Evolutionary conservation across 306 rosid species (phyloP).

Genomic region (Rubus parviflorus): DNA sequence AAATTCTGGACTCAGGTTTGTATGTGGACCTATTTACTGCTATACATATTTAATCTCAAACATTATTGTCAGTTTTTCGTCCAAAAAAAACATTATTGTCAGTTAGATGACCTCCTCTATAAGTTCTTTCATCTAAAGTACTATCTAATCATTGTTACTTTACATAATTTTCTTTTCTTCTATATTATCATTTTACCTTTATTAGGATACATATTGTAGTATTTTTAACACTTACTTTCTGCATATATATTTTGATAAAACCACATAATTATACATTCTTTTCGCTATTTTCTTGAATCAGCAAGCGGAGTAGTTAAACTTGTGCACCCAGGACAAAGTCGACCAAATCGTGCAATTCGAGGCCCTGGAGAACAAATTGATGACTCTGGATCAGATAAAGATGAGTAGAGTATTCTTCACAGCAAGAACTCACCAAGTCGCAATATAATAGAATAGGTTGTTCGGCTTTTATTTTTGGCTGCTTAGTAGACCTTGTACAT

Average conservation of each 20-base stretch:
- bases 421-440: background rate
- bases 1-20: constrained; percentile 42
- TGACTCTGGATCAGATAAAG: constrained; percentile 36
- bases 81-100: background rate
- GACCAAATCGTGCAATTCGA: constrained; percentile 9
- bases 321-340: constrained; percentile 31
- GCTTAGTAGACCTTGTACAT: background rate
- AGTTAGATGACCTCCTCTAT: background rate
- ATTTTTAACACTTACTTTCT: too few species aligned
- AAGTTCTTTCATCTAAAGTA: background rate
- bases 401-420: constrained; percentile 20
- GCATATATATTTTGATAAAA: background rate
- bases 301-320: constrained; percentile 32
- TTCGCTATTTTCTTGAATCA: constrained; percentile 23
- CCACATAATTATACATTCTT: background rate
- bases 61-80: background rate
- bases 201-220: too few species aligned
- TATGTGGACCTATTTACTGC: background rate
- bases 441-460: background rate
- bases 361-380: constrained; percentile 24
- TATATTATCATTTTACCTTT: background rate
- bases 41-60: background rate
- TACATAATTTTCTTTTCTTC: background rate
- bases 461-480: background rate
- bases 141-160: background rate